These are phyloP conservation scores for Naganishia vaughanmartiniae DNA, from an alignment of 768 basidiomycete species.

Conservation along the genomic window DNA sequence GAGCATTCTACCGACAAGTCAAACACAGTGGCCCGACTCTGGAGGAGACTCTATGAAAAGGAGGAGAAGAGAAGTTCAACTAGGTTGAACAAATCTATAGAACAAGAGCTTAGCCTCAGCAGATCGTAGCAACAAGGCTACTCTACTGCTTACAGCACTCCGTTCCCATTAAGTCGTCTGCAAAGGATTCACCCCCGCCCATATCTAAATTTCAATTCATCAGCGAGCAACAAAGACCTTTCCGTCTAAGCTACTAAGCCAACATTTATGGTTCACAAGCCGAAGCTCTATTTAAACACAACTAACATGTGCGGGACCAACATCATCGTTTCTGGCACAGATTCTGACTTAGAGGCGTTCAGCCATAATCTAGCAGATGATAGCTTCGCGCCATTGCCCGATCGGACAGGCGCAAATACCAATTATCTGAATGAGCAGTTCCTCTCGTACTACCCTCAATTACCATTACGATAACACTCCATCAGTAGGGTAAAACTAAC, in stretches of 20 bases:
- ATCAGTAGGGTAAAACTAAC: conserved; percentile 83
- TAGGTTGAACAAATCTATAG: too few species aligned
- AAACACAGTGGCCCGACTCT: too few species aligned
- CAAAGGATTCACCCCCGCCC: conserved; percentile 33
- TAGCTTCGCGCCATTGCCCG: conserved; percentile 75
- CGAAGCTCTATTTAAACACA: conserved; percentile 65
- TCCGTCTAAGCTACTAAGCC: conserved; percentile 13
- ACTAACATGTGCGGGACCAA: conserved; percentile 66
- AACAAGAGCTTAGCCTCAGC: too few species aligned
- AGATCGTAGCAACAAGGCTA: too few species aligned
- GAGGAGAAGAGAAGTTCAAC: too few species aligned
- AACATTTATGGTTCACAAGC: conserved; percentile 62
- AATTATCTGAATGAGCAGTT: conserved; percentile 79
- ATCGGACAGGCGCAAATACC: conserved; percentile 76
- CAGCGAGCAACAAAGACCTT: conserved; percentile 7
- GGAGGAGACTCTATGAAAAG: too few species aligned
- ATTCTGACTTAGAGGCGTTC: conserved; percentile 81
- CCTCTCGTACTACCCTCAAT: conserved; percentile 79
- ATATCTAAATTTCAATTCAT: conserved; percentile 27
- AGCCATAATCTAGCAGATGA: conserved; percentile 80
- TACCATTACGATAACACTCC: conserved; percentile 71
- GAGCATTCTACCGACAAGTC: too few species aligned
- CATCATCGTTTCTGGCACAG: conserved; percentile 72
- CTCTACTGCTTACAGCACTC: too few species aligned
- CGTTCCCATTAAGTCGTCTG: conserved; percentile 27